These are phyloP conservation scores for Lophiotrema nucula DNA, from an alignment of 495 filamentous ascomycete species.

Conservation along the genomic window DNA sequence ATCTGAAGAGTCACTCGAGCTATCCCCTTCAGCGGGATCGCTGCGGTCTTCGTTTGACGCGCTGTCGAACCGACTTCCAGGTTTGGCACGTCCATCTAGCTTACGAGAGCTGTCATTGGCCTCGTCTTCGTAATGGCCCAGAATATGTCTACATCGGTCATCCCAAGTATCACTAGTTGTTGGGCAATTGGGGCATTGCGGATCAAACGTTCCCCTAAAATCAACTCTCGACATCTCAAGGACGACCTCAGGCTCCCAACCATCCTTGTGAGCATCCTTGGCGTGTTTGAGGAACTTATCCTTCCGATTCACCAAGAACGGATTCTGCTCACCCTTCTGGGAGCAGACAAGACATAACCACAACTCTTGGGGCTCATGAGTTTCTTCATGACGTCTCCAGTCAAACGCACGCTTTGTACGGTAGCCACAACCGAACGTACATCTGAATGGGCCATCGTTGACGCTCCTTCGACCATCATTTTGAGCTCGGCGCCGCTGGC, in stretches of 20 bases:
- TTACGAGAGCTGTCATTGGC: background rate
- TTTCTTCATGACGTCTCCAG: slow-evolving; percentile 34
- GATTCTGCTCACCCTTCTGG: slow-evolving; percentile 7
- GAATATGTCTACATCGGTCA: slow-evolving; percentile 21
- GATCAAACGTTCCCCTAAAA: slow-evolving; percentile 15
- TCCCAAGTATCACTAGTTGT: slow-evolving; percentile 17
- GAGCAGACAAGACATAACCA: slow-evolving; percentile 28
- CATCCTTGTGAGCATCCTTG: slow-evolving; percentile 20
- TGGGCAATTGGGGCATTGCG: slow-evolving; percentile 19
- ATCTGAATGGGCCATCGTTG: slow-evolving; percentile 22
- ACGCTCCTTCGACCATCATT: slow-evolving; percentile 24
- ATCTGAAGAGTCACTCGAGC: slow-evolving; percentile 12
- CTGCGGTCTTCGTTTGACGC: slow-evolving; percentile 12
- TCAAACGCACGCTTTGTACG: slow-evolving; percentile 25
- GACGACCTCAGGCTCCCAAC: slow-evolving; percentile 5
- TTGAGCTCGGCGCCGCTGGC: slow-evolving; percentile 8
- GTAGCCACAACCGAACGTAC: slow-evolving; percentile 31
- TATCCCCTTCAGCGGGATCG: background rate
- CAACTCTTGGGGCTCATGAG: slow-evolving; percentile 32
- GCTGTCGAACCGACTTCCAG: background rate
- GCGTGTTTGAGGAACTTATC: slow-evolving; percentile 30
- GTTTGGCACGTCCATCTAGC: background rate
- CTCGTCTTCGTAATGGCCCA: slow-evolving; percentile 26
- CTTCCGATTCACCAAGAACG: slow-evolving; percentile 27
- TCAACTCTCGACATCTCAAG: slow-evolving; percentile 21